Evolutionary conservation across 768 basidiomycete genomes (phyloP), one percentile per base, ranked within the genome.

Genomic region (Chalciporus piperatus): DNA sequence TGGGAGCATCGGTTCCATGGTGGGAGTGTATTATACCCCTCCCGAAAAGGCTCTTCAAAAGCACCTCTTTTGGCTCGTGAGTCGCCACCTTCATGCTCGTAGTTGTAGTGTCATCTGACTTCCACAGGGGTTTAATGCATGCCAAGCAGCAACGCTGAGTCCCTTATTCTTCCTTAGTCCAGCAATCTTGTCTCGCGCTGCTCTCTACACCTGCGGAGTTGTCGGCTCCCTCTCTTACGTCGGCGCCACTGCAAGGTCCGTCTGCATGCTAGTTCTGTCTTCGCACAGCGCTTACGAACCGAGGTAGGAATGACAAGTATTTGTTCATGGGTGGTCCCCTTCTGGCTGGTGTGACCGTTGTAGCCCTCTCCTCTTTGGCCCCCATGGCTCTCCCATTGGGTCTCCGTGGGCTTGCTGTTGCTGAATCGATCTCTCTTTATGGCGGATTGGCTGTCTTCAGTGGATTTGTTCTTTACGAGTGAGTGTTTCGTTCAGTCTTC

Each of bases 131-230:
- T 95, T 96, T 70, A 90, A 93, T 56, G 84, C 78, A 4, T 90
- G 82, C 66, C 92, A 95, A 72, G 89, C 89, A 7, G 87, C 89
- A 7, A 90, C 89, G 3, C 75, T 96, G 38, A 88, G 87, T 55
- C 92, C 92, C 3, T 67, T 96, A n/a, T 92, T 92, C 74, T 93
- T 95, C 78, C 69, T 93, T 41, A 85, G 76, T 61, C 92, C 92
- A 3, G 90, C 89, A 12, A 79, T 95, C 56, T 78, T 96, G 45
- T 86, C 87, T 16, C 83, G 92, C 27, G 92, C 92, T 9, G 92
- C 90, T 6, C 73, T 96, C 3, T 96, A 96, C 70, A 94, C 92
- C 0, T 79, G 83, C 33, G 91, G 91, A 23, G 81, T 90, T 2
- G 88, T 92, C n/a, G 91, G 90, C 4, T 82, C 88, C 3, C 79